These are phyloP conservation scores for Apophysomyces trapeziformis DNA, from an alignment of 371 early-diverging fungal genomes.

Conservation along the genomic window DNA sequence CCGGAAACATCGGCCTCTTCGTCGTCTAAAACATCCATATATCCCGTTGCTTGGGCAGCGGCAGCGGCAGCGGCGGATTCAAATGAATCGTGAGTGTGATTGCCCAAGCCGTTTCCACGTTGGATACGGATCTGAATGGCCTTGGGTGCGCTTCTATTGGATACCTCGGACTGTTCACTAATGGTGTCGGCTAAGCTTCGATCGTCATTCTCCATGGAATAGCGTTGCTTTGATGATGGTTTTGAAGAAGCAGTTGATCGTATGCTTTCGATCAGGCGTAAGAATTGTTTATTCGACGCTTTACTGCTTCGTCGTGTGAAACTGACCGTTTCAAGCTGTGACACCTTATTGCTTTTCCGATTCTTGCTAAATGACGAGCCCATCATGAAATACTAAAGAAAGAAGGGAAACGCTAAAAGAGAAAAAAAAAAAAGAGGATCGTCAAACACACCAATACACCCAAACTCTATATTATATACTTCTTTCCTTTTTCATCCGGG, in stretches of 20 bases:
- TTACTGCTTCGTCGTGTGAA: slow-evolving; percentile 6
- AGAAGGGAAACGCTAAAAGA: neutral
- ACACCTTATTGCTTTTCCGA: neutral
- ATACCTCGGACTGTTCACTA: neutral
- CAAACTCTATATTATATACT: too few species aligned
- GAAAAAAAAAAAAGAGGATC: neutral
- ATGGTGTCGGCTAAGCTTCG: neutral
- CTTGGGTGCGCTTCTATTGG: neutral
- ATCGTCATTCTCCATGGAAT: neutral
- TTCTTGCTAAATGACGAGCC: neutral
- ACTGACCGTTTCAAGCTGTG: neutral
- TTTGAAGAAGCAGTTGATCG: slow-evolving; percentile 32
- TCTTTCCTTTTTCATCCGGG: too few species aligned
- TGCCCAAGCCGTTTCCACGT: neutral
- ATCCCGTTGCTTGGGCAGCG: neutral
- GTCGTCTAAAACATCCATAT: neutral
- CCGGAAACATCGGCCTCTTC: neutral
- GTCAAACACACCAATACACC: too few species aligned
- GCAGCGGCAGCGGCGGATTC: neutral
- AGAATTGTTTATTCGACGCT: neutral
- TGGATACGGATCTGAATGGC: neutral
- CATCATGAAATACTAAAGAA: neutral
- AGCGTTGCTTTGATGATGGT: neutral
- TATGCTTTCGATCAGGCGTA: neutral
- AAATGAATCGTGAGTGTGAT: neutral